These are phyloP conservation scores for Medicago arabica DNA, from an alignment of 306 rosid species.

Conservation along the genomic window DNA sequence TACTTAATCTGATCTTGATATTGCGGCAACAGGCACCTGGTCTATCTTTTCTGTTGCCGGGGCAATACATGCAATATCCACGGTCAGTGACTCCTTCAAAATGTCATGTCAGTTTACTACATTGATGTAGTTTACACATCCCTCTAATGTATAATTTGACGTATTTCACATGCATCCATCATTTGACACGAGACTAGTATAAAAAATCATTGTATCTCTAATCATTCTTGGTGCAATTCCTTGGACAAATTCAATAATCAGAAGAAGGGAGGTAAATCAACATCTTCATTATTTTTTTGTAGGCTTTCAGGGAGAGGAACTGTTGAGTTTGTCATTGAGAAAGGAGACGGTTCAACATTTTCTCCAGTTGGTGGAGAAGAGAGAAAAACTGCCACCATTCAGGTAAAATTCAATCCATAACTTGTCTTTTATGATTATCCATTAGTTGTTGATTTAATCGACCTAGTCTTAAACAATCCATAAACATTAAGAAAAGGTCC, in stretches of 20 bases:
- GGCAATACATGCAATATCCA: conserved; percentile 74
- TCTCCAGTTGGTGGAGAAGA: conserved; percentile 82
- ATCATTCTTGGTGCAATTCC: conserved; percentile 5
- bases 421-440: conserved; percentile 27
- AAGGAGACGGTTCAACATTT: conserved; percentile 83
- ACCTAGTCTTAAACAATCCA: conserved; percentile 24
- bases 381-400: conserved; percentile 74
- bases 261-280: conserved; percentile 31
- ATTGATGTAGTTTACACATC: conserved; percentile 17
- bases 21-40: conserved; percentile 84
- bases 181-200: conserved; percentile 11
- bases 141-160: conserved; percentile 2
- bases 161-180: not conserved
- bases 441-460: conserved; percentile 22
- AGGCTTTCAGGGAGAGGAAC: conserved; percentile 92
- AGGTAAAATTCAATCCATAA: conserved; percentile 53
- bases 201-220: not conserved
- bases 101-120: conserved; percentile 9
- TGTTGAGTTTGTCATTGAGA: conserved; percentile 82
- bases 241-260: not conserved
- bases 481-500: conserved; percentile 8
- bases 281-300: conserved; percentile 45
- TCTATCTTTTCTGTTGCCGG: conserved; percentile 84
- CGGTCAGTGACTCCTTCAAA: conserved; percentile 56
- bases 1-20: conserved; percentile 41